A percentile compares a stretch with the other conserved stretches of the same genome.
Conservation (phyloP, 2,329 filamentous ascomycete genomes). For the Sporothrix protearum region DNA sequence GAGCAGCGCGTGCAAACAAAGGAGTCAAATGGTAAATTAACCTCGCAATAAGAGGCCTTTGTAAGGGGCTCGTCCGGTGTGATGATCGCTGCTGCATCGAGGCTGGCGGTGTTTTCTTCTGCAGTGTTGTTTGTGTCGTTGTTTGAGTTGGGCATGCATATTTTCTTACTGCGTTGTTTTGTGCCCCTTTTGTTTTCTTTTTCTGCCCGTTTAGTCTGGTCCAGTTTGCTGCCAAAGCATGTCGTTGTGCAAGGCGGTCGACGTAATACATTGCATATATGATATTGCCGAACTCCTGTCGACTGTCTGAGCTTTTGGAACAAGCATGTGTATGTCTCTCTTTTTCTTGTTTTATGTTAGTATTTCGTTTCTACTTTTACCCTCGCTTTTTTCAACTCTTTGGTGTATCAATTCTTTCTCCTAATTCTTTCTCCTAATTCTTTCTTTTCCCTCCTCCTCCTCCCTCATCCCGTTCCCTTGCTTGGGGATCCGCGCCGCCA, state of each 20-base stretch:
- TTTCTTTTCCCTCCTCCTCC: neutral
- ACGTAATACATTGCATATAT: no score
- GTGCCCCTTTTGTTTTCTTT: slow-evolving; percentile 6
- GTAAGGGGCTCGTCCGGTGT: slow-evolving; percentile 3
- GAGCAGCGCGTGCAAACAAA: neutral
- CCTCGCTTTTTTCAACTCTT: neutral
- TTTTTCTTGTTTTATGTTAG: neutral
- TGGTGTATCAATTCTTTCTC: neutral
- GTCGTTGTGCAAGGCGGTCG: neutral
- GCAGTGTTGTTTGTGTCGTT: neutral
- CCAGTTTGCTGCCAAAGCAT: neutral
- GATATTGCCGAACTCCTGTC: no score
- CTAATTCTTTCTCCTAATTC: neutral
- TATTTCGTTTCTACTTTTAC: neutral
- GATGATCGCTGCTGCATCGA: slow-evolving; percentile 8
- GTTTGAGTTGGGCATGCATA: neutral
- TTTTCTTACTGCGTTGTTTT: neutral
- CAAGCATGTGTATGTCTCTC: neutral
- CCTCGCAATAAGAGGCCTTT: neutral
- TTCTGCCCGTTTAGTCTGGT: neutral
- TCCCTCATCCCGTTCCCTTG: slow-evolving; percentile 7
- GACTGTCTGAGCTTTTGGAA: neutral
- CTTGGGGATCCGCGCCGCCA: neutral
- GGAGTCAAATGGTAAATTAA: neutral
- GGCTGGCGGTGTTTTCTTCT: neutral